Conservation (phyloP, 2,329 filamentous ascomycete genomes). For the Diaporthe helianthi region DNA sequence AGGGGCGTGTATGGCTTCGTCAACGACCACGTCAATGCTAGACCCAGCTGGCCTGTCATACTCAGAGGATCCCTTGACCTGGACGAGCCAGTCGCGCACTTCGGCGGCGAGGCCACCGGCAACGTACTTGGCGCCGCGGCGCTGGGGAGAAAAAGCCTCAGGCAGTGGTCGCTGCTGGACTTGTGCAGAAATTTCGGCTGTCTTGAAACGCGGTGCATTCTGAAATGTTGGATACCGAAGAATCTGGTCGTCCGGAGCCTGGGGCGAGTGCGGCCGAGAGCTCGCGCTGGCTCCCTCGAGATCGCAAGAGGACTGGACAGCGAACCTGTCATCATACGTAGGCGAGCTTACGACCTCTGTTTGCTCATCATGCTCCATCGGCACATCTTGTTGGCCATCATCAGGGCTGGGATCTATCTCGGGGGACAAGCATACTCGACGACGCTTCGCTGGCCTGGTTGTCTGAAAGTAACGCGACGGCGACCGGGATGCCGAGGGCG, state of each 20-base stretch:
- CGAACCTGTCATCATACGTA: constrained; percentile 15
- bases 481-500: constrained; percentile 37
- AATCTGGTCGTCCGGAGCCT: background rate
- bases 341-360: constrained; percentile 11
- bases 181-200: constrained; percentile 36
- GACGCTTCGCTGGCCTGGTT: constrained; percentile 44
- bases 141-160: constrained; percentile 49
- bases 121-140: constrained; percentile 45
- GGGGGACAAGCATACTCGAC: constrained; percentile 46
- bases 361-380: constrained; percentile 36
- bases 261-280: constrained; percentile 7
- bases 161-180: constrained; percentile 40
- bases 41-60: constrained; percentile 29
- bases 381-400: constrained; percentile 19
- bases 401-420: constrained; percentile 20
- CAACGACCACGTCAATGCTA: constrained; percentile 37
- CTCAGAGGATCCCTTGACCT: constrained; percentile 46
- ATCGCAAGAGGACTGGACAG: constrained; percentile 1
- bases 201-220: constrained; percentile 48
- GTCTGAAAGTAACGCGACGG: constrained; percentile 14
- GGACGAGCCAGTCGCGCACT: constrained; percentile 53
- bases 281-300: constrained; percentile 7
- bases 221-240: constrained; percentile 45
- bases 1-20: constrained; percentile 37
- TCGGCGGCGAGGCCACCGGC: constrained; percentile 51